These are phyloP conservation scores for Metschnikowia hibisci DNA, from an alignment of 805 yeast genomes.

Conservation along the genomic window DNA sequence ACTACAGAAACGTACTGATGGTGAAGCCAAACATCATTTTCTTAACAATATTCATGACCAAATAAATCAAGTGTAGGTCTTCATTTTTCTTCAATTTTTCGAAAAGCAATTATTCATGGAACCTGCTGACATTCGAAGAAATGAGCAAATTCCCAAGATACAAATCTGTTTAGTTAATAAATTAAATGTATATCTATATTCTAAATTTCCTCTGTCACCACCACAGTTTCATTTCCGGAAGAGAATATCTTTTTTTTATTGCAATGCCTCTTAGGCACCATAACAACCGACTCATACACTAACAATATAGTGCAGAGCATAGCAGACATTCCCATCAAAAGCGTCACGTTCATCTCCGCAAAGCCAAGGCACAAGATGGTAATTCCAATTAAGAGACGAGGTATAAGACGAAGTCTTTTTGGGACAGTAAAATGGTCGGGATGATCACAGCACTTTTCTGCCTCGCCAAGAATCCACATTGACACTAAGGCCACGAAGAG, in stretches of 20 bases:
- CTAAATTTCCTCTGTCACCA: not conserved
- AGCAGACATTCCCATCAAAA: constrained; percentile 42
- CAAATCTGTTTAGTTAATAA: too few relatives aligned
- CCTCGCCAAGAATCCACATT: constrained; percentile 38
- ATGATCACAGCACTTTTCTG: constrained; percentile 45
- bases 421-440: constrained; percentile 27
- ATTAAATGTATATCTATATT: too few relatives aligned
- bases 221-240: not conserved
- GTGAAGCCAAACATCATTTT: too few relatives aligned
- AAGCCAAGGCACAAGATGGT: constrained; percentile 42
- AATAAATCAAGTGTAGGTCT: too few relatives aligned
- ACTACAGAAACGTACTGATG: too few relatives aligned
- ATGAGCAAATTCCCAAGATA: too few relatives aligned
- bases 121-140: too few relatives aligned
- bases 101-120: too few relatives aligned
- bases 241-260: not conserved
- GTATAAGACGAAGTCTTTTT: constrained; percentile 35
- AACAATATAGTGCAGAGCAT: constrained; percentile 30
- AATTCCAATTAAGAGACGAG: constrained; percentile 40
- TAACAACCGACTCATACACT: constrained; percentile 35
- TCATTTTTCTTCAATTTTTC: too few relatives aligned
- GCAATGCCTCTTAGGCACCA: constrained; percentile 19
- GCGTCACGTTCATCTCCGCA: constrained; percentile 37
- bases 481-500: constrained; percentile 41
- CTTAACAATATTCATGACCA: too few relatives aligned